Evolutionary conservation across 2,329 filamentous ascomycete genomes (phyloP).

Genomic region (Stromatinia cepivora): DNA sequence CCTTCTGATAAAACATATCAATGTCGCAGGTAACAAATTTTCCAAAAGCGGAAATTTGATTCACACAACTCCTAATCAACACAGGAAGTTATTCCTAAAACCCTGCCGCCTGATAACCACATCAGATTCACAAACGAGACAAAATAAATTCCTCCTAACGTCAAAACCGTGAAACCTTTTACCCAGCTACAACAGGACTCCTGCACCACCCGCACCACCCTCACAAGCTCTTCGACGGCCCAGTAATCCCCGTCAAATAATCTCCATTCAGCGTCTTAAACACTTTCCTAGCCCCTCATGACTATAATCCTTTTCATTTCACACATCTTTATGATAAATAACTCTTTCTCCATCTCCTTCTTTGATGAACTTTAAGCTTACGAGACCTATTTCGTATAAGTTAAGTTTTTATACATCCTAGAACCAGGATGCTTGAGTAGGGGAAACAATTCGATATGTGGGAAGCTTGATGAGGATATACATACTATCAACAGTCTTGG

Average conservation of each 20-base stretch:
- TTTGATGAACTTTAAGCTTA: slow-evolving; percentile 45
- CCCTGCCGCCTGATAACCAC: too few relatives aligned
- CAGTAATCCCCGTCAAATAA: slow-evolving; percentile 40
- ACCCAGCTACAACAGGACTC: neutral
- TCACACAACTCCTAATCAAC: too few relatives aligned
- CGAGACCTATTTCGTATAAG: slow-evolving; percentile 33
- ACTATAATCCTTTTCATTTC: slow-evolving; percentile 51
- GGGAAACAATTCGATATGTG: neutral
- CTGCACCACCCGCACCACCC: too few relatives aligned
- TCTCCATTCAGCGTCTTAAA: slow-evolving; percentile 52
- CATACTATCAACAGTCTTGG: slow-evolving; percentile 9
- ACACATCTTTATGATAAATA: slow-evolving; percentile 52
- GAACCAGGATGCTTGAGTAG: too few relatives aligned
- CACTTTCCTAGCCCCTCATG: slow-evolving; percentile 48
- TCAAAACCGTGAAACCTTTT: too few relatives aligned
- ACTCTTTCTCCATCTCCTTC: slow-evolving; percentile 42
- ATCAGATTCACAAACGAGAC: neutral
- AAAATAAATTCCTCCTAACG: neutral
- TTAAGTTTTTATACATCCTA: too few relatives aligned
- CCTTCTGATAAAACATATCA: too few relatives aligned
- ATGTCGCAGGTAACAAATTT: too few relatives aligned
- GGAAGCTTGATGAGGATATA: neutral
- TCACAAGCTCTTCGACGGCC: neutral
- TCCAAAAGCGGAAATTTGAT: too few relatives aligned
- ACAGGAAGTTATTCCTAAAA: too few relatives aligned